Conservation (phyloP, 2,329 filamentous ascomycete genomes). For the Ophiostoma ulmi region DNA sequence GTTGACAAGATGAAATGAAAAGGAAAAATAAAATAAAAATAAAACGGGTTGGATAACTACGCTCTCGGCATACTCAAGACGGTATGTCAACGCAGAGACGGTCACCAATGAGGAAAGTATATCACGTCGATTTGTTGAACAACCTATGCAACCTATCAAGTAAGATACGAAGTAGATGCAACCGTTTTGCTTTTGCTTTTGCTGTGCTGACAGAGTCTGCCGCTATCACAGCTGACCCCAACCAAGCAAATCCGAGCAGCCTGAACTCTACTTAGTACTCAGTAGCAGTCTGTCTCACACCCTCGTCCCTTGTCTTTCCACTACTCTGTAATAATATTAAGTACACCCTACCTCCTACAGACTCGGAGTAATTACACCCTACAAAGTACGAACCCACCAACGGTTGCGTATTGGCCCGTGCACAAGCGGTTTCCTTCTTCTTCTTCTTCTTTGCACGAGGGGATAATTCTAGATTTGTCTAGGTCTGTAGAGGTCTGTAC, state of each 20-base stretch:
- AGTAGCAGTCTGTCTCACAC: background rate
- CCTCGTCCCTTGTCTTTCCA: background rate
- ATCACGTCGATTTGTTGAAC: background rate
- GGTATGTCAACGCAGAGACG: background rate
- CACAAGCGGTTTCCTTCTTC: constrained; percentile 3
- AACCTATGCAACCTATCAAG: background rate
- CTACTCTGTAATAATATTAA: background rate
- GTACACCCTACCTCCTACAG: background rate
- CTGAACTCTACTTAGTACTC: background rate
- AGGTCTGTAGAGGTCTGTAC: background rate
- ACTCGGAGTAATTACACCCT: background rate
- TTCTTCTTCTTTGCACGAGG: background rate
- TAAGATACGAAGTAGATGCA: background rate
- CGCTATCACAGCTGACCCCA: background rate
- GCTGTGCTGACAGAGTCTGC: background rate
- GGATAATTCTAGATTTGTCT: constrained; percentile 13
- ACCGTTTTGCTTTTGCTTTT: background rate
- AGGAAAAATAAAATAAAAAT: background rate
- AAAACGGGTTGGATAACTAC: background rate
- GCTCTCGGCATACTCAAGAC: too few relatives aligned
- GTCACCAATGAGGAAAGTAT: background rate
- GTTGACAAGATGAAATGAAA: background rate
- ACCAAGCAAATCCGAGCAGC: background rate
- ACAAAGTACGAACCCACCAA: constrained; percentile 9
- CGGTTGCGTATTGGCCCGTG: constrained; percentile 15